These are phyloP conservation scores for Aurantiochytrium sp. DNA, from an alignment of 108 stramenopile species.

Conservation along the genomic window DNA sequence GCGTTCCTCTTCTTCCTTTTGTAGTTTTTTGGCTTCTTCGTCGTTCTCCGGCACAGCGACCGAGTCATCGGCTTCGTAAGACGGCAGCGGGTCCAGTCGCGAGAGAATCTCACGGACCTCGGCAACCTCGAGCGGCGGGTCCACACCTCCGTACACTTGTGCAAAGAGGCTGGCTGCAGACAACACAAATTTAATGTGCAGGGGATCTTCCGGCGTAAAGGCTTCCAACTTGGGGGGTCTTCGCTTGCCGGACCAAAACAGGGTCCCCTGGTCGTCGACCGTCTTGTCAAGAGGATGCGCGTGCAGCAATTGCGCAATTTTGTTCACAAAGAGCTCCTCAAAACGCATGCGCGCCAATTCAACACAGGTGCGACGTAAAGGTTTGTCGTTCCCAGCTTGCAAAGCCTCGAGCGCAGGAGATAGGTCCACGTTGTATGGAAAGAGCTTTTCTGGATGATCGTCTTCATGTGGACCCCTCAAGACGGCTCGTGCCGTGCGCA, in stretches of 20 bases:
- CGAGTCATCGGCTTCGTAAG: not conserved
- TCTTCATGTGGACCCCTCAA: not conserved
- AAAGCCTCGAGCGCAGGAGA: no score
- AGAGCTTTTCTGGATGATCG: not conserved
- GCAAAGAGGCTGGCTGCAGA: constrained; percentile 88
- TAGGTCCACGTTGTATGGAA: not conserved
- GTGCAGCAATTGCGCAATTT: constrained; percentile 22
- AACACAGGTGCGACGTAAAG: constrained; percentile 19
- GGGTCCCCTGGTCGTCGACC: constrained; percentile 79
- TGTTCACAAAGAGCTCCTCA: not conserved
- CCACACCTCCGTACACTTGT: constrained; percentile 31
- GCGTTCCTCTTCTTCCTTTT: constrained; percentile 61
- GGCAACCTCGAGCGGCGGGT: constrained; percentile 29
- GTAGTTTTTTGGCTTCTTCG: constrained; percentile 48
- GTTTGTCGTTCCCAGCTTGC: not conserved
- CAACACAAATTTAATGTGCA: constrained; percentile 84
- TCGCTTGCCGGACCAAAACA: constrained; percentile 57
- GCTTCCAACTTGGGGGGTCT: constrained; percentile 75
- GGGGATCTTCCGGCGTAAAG: constrained; percentile 71
- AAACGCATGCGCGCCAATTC: constrained; percentile 35
- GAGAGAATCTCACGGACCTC: constrained; percentile 64
- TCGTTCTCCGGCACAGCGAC: constrained; percentile 41
- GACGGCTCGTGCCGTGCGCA: not conserved
- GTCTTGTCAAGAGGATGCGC: constrained; percentile 69
- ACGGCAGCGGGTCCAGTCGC: not conserved